Percentiles rank a stretch among this genome's conserved stretches.
phyloP scores from a whole-genome alignment of 129 eudicot species.

The Flaveria trinervia region DNA sequence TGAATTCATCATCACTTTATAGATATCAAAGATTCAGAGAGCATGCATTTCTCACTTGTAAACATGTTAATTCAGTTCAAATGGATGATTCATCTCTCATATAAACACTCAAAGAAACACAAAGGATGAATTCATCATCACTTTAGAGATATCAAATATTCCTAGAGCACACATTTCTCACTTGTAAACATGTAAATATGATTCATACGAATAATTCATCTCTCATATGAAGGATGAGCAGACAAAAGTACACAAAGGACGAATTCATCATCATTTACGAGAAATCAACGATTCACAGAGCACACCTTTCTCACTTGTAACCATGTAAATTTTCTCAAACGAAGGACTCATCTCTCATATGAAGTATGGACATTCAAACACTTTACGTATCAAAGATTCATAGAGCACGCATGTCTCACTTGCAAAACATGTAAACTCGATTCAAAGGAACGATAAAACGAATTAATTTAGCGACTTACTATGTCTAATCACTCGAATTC shows the following conservation, averaged over 20 bases:
- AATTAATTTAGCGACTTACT: background rate
- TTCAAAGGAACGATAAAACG: too few relatives aligned
- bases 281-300: background rate
- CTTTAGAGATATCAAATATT: background rate
- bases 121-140: background rate
- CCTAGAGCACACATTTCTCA: background rate
- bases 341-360: background rate
- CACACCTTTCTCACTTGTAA: background rate
- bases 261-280: background rate
- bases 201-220: background rate
- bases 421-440: background rate
- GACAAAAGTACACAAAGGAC: background rate
- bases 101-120: background rate
- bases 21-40: background rate
- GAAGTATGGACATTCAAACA: too few relatives aligned
- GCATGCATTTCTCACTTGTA: background rate
- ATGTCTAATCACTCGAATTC: slow-evolving; percentile 13
- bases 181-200: background rate
- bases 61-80: background rate
- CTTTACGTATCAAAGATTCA: background rate
- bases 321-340: background rate
- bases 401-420: background rate
- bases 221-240: too few relatives aligned
- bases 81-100: background rate
- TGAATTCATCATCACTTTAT: background rate